phyloP scores from a whole-genome alignment of 345 rosid genomes.

The Aquilaria malaccensis region DNA sequence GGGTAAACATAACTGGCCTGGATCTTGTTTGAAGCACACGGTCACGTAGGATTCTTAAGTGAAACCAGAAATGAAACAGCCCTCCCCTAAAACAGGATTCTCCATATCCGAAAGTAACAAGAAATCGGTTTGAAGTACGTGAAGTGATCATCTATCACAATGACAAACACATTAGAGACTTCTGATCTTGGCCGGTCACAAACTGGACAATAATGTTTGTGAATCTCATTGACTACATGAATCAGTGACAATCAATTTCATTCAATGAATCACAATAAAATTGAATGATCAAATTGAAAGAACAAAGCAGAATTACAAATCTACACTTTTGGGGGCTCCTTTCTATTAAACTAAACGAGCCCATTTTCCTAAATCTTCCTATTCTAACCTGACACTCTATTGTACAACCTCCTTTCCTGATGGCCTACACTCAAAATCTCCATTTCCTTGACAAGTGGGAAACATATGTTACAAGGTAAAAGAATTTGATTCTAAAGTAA shows the following conservation, averaged over 20 bases:
- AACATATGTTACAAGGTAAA: slow-evolving; percentile 35
- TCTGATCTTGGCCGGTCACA: no score
- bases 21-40: no score
- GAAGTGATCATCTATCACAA: no score
- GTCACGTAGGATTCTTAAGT: no score
- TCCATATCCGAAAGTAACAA: no score
- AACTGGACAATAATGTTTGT: no score
- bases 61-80: no score
- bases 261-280: slow-evolving; percentile 5
- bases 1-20: background rate
- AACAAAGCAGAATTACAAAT: slow-evolving; percentile 12
- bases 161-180: no score
- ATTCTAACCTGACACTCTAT: slow-evolving; percentile 8
- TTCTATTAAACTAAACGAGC: slow-evolving; percentile 30
- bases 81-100: no score
- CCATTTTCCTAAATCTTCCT: slow-evolving; percentile 20
- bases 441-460: background rate
- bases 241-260: background rate
- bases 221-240: no score
- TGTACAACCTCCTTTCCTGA: slow-evolving; percentile 23
- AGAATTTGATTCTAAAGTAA: slow-evolving; percentile 40
- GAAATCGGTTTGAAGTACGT: no score
- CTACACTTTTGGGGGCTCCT: slow-evolving; percentile 14
- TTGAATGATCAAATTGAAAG: slow-evolving; percentile 5
- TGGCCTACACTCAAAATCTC: slow-evolving; percentile 30